A percentile compares a stretch with the other conserved stretches of the same genome.
These are phyloP conservation scores for Boletellus ananiceps DNA, from an alignment of 768 basidiomycete species.

Conservation along the genomic window DNA sequence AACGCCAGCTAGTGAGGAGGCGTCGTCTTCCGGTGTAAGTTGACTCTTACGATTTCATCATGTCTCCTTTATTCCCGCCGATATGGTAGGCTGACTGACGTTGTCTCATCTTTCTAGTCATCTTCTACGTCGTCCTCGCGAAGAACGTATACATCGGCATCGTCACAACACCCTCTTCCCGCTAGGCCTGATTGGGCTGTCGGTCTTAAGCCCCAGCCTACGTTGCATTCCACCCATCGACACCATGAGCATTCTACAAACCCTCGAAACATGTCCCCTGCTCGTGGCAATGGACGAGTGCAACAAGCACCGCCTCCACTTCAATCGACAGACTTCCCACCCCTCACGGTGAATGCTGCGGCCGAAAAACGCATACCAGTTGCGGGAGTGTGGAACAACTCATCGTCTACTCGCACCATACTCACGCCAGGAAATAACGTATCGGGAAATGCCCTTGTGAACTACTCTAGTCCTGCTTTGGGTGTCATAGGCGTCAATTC, in stretches of 20 bases:
- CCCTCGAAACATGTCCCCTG: constrained; percentile 39
- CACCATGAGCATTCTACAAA: constrained; percentile 48
- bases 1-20: constrained; percentile 67
- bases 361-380: constrained; percentile 53
- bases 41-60: constrained; percentile 2
- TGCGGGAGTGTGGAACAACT: constrained; percentile 69
- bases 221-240: constrained; percentile 49
- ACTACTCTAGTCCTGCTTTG: constrained; percentile 30
- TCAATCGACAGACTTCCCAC: constrained; percentile 68
- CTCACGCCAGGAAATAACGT: constrained; percentile 39
- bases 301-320: constrained; percentile 39
- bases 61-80: neutral
- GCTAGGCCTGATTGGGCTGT: constrained; percentile 88
- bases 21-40: constrained; percentile 73
- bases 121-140: constrained; percentile 79
- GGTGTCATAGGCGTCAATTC: constrained; percentile 2
- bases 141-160: constrained; percentile 67
- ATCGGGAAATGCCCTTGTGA: constrained; percentile 34
- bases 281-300: constrained; percentile 30
- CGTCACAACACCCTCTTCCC: constrained; percentile 76
- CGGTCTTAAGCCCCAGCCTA: constrained; percentile 73
- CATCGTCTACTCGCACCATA: constrained; percentile 47
- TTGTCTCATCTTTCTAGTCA: constrained; percentile 43
- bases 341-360: constrained; percentile 43
- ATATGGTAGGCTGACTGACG: constrained; percentile 7